Base-by-base conservation (phyloP, 495 filamentous ascomycete genomes). In the Annulohypoxylon moriforme region DNA sequence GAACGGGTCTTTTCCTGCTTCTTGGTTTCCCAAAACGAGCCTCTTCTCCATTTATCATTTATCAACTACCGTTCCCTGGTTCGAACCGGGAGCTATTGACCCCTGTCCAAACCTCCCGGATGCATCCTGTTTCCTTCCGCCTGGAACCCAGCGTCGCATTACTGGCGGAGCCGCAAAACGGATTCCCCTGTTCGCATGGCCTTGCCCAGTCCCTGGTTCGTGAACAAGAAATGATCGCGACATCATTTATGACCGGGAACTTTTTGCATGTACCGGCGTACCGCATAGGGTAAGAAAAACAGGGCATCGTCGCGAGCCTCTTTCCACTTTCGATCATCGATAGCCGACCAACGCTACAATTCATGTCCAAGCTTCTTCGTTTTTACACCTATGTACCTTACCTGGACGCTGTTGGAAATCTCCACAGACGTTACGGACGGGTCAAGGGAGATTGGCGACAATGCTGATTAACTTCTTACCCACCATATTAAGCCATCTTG, bases 61-160 rank as follows among this genome's bases (percentile, higher is more conserved):
- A 31, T 22, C 49, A 55, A 44, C 44, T 60, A 22, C 56, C 56
- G 44, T 42, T 13, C 46, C 56, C 55, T 44, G 42, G 20, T 22
- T 36, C 49, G 13, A 53, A 53, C 25, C 49, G 8, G 49, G 13
- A 9, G 27, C 8, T 11, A 1, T 11, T 7, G n/a, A 27, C 50
- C 50, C 29, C 34, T 27, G 20, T 29, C 27, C 52, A 47, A 31
- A 16, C 36, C 22, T 6, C 33, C 55, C 60, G 68, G 46, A 66
- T 33, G 61, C 68, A 56, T 47, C 24, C 61, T n/a, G 22, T 16
- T 60, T 49, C 56, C 68, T 71, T 66, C 68, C 68, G 68, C 68
- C 31, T 49, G 68, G 61, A 34, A 66, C 27, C 27, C 62, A 49
- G 47, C 29, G 67, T 63, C 11, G 13, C 58, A 63, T 64, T 47